phyloP scores from a whole-genome alignment of 768 basidiomycete genomes.

The Hygrocybe coccinea region DNA sequence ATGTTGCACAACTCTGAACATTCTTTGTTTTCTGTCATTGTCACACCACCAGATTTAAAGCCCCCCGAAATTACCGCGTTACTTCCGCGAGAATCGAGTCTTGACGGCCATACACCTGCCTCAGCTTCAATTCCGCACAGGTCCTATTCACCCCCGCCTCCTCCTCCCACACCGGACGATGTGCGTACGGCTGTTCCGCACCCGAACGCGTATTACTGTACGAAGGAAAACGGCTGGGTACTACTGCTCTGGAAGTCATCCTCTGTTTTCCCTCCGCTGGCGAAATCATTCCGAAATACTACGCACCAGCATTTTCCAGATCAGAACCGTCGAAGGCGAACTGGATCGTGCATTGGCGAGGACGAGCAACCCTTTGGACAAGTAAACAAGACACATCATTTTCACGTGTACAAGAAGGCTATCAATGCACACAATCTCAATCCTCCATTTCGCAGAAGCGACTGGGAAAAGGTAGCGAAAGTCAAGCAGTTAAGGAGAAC shows the following conservation, averaged over 20 bases:
- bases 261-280: slow-evolving; percentile 54
- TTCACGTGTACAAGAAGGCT: slow-evolving; percentile 67
- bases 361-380: slow-evolving; percentile 42
- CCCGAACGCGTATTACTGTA: slow-evolving; percentile 78
- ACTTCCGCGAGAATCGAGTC: slow-evolving; percentile 10
- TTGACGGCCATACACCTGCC: slow-evolving; percentile 18
- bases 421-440: slow-evolving; percentile 65
- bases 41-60: slow-evolving; percentile 23
- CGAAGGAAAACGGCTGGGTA: slow-evolving; percentile 79
- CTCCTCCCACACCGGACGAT: slow-evolving; percentile 55
- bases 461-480: slow-evolving; percentile 52
- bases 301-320: slow-evolving; percentile 50
- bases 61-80: slow-evolving; percentile 10
- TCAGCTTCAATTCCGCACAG: slow-evolving; percentile 22
- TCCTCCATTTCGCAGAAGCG: slow-evolving; percentile 52
- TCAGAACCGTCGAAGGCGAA: slow-evolving; percentile 44
- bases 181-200: slow-evolving; percentile 70
- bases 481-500: slow-evolving; percentile 51
- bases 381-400: slow-evolving; percentile 71
- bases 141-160: slow-evolving; percentile 24
- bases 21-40: slow-evolving; percentile 59
- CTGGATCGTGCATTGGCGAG: slow-evolving; percentile 48
- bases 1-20: slow-evolving; percentile 69
- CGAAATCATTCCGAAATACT: slow-evolving; percentile 45
- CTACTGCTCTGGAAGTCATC: slow-evolving; percentile 67